Evolutionary conservation across 2,329 filamentous ascomycete species (phyloP).

Genomic region (Grosmannia penicillata): DNA sequence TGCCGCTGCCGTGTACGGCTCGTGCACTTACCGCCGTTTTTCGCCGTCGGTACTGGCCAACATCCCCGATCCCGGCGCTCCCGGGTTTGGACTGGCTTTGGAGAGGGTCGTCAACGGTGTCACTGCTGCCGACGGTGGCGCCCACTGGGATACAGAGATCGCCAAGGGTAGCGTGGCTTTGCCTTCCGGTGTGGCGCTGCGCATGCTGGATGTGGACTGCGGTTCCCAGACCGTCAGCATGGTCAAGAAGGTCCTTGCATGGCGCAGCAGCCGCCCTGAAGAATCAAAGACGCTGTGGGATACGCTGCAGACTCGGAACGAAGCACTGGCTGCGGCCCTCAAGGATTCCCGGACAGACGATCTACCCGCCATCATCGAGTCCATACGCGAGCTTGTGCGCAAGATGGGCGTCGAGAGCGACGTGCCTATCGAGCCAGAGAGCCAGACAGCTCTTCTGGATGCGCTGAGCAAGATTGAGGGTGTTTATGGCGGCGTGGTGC

Average conservation of each 20-base stretch:
- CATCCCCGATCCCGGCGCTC: conserved; percentile 50
- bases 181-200: conserved; percentile 57
- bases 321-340: conserved; percentile 51
- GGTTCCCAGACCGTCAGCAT: conserved; percentile 88
- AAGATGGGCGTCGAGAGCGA: conserved; percentile 59
- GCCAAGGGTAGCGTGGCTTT: conserved; percentile 54
- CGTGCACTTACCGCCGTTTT: conserved; percentile 85
- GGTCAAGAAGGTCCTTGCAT: conserved; percentile 82
- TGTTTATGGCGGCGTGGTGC: conserved; percentile 82
- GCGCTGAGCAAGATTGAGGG: conserved; percentile 61
- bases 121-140: conserved; percentile 17
- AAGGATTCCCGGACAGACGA: conserved; percentile 29
- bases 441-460: conserved; percentile 76
- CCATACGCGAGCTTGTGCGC: conserved; percentile 48
- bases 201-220: conserved; percentile 94
- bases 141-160: conserved; percentile 68
- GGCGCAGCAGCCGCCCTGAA: conserved; percentile 51
- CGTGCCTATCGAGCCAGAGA: conserved; percentile 77
- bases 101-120: conserved; percentile 49
- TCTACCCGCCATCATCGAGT: conserved; percentile 31
- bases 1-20: conserved; percentile 81
- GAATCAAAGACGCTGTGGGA: conserved; percentile 61
- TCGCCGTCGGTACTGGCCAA: conserved; percentile 57
- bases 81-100: conserved; percentile 53
- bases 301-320: conserved; percentile 59